Evolutionary conservation across 208 protist genomes (phyloP).

Genomic region (Wallacemonas sp.): DNA sequence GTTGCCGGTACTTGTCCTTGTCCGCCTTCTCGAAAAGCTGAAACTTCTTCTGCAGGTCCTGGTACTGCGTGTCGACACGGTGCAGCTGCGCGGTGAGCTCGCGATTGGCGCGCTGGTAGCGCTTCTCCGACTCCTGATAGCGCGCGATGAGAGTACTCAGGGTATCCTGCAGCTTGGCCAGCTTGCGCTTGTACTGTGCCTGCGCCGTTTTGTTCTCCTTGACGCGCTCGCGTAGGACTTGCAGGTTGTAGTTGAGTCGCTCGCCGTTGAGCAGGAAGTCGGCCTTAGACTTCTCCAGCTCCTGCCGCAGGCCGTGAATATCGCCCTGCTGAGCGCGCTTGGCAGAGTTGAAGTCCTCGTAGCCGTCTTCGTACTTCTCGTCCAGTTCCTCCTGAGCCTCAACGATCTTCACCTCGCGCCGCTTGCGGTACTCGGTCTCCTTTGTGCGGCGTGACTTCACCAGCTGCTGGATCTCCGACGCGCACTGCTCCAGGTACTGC

Average conservation of each 20-base stretch:
- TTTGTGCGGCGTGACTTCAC: constrained; percentile 89
- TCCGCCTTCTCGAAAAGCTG: constrained; percentile 93
- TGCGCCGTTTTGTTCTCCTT: constrained; percentile 95
- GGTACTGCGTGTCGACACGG: constrained; percentile 94
- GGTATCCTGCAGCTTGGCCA: constrained; percentile 86
- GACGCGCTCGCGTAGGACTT: constrained; percentile 94
- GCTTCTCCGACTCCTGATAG: constrained; percentile 90
- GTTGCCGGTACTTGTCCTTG: constrained; percentile 91
- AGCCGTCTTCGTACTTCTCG: constrained; percentile 73
- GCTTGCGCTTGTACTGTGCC: constrained; percentile 92
- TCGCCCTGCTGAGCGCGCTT: constrained; percentile 83
- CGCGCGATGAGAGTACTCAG: constrained; percentile 89
- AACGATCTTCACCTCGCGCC: constrained; percentile 71
- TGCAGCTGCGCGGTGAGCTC: constrained; percentile 94
- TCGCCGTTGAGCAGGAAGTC: constrained; percentile 96
- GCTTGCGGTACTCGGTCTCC: constrained; percentile 89
- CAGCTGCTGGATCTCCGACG: constrained; percentile 83
- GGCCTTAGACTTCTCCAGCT: constrained; percentile 94
- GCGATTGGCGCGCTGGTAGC: constrained; percentile 92
- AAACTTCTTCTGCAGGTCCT: constrained; percentile 96
- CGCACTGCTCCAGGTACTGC: constrained; percentile 70
- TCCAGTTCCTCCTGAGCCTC: constrained; percentile 83
- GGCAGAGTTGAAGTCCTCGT: constrained; percentile 83
- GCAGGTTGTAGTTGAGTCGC: constrained; percentile 96
- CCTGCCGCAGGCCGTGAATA: constrained; percentile 90